These are phyloP conservation scores for Chaetomium tenue DNA, from an alignment of 495 filamentous ascomycete genomes.

Conservation along the genomic window DNA sequence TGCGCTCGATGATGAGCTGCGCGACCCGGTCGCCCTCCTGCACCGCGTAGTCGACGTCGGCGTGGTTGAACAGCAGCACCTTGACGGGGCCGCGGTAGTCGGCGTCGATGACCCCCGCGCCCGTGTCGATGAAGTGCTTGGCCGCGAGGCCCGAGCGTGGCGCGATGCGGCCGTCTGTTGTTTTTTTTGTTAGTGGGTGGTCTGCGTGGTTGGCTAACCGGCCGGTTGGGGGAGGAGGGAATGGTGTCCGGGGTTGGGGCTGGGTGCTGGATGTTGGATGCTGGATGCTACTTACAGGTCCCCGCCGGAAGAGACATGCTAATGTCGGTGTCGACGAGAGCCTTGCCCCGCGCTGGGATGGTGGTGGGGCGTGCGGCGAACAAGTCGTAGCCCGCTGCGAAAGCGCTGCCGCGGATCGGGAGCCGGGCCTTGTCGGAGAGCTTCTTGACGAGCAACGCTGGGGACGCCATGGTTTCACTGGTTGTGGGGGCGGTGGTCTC, in stretches of 20 bases:
- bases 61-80: conserved; percentile 91
- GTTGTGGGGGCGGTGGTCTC: conserved; percentile 18
- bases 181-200: not conserved
- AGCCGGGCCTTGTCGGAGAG: conserved; percentile 67
- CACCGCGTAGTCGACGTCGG: conserved; percentile 75
- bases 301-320: conserved; percentile 81
- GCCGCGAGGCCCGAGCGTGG: conserved; percentile 87
- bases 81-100: conserved; percentile 94
- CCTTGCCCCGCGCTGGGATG: conserved; percentile 80
- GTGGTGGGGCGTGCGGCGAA: conserved; percentile 69
- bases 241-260: no score
- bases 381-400: conserved; percentile 90
- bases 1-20: conserved; percentile 90
- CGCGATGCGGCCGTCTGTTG: conserved; percentile 81
- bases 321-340: conserved; percentile 84
- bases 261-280: no score
- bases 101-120: conserved; percentile 94
- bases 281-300: conserved; percentile 62
- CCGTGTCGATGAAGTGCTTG: conserved; percentile 92
- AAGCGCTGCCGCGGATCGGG: conserved; percentile 83
- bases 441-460: conserved; percentile 79
- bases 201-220: not conserved
- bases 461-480: conserved; percentile 31
- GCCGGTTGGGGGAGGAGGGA: no score
- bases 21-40: conserved; percentile 86